Conservation (phyloP, 495 filamentous ascomycete genomes). For the Neurospora sp. region DNA sequence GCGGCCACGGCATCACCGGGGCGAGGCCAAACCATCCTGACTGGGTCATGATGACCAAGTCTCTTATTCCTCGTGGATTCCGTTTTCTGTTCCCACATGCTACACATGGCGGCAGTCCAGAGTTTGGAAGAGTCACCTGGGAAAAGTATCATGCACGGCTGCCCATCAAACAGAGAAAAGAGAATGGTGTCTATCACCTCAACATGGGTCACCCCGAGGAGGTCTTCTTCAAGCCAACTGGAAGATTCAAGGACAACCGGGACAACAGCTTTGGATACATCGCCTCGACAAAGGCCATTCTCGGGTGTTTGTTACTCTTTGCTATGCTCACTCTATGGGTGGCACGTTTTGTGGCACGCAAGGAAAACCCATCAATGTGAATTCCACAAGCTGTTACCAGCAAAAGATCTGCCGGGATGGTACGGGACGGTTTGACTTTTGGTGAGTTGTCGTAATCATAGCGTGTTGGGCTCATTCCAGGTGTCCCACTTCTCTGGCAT, state of each 20-base stretch:
- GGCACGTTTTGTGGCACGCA: not conserved
- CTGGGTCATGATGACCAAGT: constrained; percentile 64
- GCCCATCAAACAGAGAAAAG: not conserved
- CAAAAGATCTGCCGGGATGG: not conserved
- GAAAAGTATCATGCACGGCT: constrained; percentile 44
- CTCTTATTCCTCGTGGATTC: constrained; percentile 59
- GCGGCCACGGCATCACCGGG: constrained; percentile 72
- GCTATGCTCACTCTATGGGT: not conserved
- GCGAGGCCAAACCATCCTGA: constrained; percentile 68
- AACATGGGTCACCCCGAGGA: constrained; percentile 25
- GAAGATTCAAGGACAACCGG: constrained; percentile 27
- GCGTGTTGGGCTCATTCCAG: too few relatives aligned
- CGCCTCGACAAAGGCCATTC: not conserved
- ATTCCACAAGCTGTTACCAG: not conserved
- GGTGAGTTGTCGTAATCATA: not conserved
- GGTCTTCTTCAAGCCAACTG: constrained; percentile 28
- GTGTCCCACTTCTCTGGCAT: too few relatives aligned
- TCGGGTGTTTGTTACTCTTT: not conserved
- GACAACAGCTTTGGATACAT: constrained; percentile 4
- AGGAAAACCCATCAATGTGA: not conserved
- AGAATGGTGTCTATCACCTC: constrained; percentile 12
- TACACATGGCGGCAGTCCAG: constrained; percentile 79
- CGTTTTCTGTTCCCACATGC: constrained; percentile 69
- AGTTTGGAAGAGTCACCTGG: constrained; percentile 76
- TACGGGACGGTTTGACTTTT: not conserved